Percentiles rank a stretch among this genome's conserved stretches.
phyloP scores from a whole-genome alignment of 1,284 basidiomycete species.

The Heterobasidion annosum region DNA sequence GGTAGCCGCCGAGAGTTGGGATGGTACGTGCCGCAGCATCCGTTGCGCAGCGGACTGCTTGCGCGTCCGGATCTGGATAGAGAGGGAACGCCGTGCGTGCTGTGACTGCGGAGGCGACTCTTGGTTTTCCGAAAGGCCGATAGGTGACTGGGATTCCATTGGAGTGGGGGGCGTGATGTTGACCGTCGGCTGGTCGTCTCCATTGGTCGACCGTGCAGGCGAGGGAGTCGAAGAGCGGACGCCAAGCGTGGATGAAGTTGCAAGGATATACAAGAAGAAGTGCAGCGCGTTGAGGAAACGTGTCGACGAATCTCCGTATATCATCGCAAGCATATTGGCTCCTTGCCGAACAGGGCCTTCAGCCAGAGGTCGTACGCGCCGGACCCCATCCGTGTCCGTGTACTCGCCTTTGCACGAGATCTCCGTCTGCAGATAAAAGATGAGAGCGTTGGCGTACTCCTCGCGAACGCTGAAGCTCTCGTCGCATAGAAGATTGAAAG shows the following conservation, averaged over 20 bases:
- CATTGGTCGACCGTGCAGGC: conserved; percentile 11
- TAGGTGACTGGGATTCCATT: conserved; percentile 14
- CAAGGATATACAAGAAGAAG: conserved; percentile 72
- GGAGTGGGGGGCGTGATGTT: conserved; percentile 30
- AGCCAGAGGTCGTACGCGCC: conserved; percentile 30
- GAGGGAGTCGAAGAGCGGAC: conserved; percentile 34
- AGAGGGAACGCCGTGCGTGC: conserved; percentile 9
- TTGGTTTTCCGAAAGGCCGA: conserved; percentile 14
- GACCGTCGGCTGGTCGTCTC: conserved; percentile 18
- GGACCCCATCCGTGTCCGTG: conserved; percentile 33
- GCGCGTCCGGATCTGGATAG: conserved; percentile 9
- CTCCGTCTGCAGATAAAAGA: conserved; percentile 70
- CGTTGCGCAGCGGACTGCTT: conserved; percentile 8
- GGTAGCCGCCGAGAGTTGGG: conserved; percentile 31
- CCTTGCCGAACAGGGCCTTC: conserved; percentile 38
- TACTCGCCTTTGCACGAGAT: conserved; percentile 53
- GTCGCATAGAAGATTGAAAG: conserved; percentile 76
- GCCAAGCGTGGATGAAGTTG: conserved; percentile 58
- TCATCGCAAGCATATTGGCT: conserved; percentile 34
- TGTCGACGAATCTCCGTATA: conserved; percentile 55
- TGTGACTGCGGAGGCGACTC: conserved; percentile 13
- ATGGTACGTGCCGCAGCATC: conserved; percentile 25
- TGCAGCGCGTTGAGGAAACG: conserved; percentile 74
- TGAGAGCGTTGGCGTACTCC: conserved; percentile 66
- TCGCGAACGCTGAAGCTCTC: conserved; percentile 63